Conservation (phyloP, 495 filamentous ascomycete species). For the Aspergillus bridgeri region DNA sequence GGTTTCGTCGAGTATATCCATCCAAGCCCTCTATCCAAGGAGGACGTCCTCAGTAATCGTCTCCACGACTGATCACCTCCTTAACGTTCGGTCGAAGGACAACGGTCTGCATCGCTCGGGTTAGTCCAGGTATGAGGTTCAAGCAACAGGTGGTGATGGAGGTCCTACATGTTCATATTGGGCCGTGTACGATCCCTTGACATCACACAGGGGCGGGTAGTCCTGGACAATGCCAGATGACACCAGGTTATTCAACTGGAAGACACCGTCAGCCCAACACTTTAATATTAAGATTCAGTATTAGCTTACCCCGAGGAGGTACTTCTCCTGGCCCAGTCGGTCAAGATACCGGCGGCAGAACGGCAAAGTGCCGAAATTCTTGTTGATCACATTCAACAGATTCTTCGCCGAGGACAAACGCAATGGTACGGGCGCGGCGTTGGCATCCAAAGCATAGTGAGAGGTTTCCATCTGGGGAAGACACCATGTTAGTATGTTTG, state of each 20-base stretch:
- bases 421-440: constrained; percentile 64
- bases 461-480: constrained; percentile 61
- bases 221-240: constrained; percentile 79
- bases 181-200: constrained; percentile 93
- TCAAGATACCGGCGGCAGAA: constrained; percentile 86
- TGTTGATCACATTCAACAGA: constrained; percentile 79
- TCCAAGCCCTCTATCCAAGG: not conserved
- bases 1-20: not conserved
- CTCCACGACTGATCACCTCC: constrained; percentile 88
- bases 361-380: constrained; percentile 87
- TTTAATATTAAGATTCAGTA: not conserved
- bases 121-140: constrained; percentile 18
- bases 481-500: constrained; percentile 13
- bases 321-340: constrained; percentile 81
- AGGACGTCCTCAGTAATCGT: constrained; percentile 65
- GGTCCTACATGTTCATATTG: constrained; percentile 88
- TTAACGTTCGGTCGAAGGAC: constrained; percentile 83
- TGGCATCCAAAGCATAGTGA: constrained; percentile 66
- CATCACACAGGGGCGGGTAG: constrained; percentile 85
- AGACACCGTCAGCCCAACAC: not conserved
- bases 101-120: constrained; percentile 60
- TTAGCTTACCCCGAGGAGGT: constrained; percentile 70
- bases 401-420: constrained; percentile 75
- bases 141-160: not conserved
- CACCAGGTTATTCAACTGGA: constrained; percentile 82